A percentile compares a stretch with the other conserved stretches of the same genome.
phyloP scores from a whole-genome alignment of 2,329 filamentous ascomycete species.

The Septoria linicola region DNA sequence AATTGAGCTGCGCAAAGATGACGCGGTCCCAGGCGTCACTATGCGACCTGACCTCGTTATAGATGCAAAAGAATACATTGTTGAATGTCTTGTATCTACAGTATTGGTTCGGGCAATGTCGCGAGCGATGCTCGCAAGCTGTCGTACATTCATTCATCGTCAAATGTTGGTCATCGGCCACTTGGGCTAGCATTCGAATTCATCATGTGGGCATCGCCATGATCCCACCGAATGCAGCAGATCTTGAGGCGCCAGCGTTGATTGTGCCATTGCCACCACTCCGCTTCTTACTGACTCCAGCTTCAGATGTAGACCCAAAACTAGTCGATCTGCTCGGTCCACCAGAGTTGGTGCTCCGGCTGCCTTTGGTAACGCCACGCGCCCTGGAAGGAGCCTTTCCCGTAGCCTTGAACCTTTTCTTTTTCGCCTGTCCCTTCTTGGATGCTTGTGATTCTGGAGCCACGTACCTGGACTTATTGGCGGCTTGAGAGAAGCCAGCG shows the following conservation, averaged over 20 bases:
- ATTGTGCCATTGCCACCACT: background rate
- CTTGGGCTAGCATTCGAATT: no score
- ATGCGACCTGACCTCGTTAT: no score
- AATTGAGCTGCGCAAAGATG: no score
- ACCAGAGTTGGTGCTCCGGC: conserved; percentile 1
- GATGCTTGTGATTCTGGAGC: conserved; percentile 4
- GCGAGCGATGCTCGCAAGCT: background rate
- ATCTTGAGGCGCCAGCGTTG: background rate
- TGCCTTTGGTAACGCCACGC: background rate
- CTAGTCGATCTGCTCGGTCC: conserved; percentile 5
- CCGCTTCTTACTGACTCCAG: conserved; percentile 10
- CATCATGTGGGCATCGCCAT: conserved; percentile 4
- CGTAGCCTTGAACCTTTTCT: conserved; percentile 4
- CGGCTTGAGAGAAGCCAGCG: conserved; percentile 7
- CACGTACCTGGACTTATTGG: conserved; percentile 4
- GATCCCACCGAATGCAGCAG: conserved; percentile 1
- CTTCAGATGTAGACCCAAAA: conserved; percentile 10
- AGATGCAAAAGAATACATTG: no score
- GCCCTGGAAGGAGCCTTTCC: background rate
- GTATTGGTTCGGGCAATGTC: no score
- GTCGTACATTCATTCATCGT: no score
- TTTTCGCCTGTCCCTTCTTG: background rate
- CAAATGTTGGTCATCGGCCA: no score
- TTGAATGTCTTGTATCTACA: no score
- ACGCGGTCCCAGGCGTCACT: no score